Conservation (phyloP, 1,139 yeast species). For the Chernovozyma aurita region DNA sequence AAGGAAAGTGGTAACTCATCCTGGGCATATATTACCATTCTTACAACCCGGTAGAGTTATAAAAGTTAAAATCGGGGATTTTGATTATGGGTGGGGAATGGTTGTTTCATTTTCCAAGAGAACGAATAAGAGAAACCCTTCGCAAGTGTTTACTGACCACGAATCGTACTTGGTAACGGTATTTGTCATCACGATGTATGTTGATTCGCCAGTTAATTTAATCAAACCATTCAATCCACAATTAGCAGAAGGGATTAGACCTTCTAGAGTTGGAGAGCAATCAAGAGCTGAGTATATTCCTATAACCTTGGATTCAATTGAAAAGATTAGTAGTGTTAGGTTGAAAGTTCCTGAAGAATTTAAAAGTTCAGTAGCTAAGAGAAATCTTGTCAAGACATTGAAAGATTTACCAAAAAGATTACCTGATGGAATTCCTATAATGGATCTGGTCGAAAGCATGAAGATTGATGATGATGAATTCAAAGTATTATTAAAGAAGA, state of each 20-base stretch:
- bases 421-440: conserved; percentile 82
- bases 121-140: conserved; percentile 50
- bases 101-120: conserved; percentile 76
- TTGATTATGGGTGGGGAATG: conserved; percentile 93
- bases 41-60: conserved; percentile 86
- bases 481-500: conserved; percentile 62
- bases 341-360: conserved; percentile 78
- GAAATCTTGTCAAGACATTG: conserved; percentile 71
- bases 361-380: conserved; percentile 65
- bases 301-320: conserved; percentile 72
- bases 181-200: conserved; percentile 73
- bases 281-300: conserved; percentile 79
- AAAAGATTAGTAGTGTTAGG: conserved; percentile 72
- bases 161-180: conserved; percentile 87
- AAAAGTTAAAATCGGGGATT: conserved; percentile 53
- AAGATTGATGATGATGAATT: conserved; percentile 82
- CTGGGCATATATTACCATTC: conserved; percentile 78
- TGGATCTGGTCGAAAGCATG: conserved; percentile 92
- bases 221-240: conserved; percentile 70
- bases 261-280: conserved; percentile 68
- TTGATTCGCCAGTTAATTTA: conserved; percentile 68
- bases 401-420: conserved; percentile 76
- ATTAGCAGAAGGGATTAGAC: conserved; percentile 85
- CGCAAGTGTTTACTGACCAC: conserved; percentile 62
- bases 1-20: conserved; percentile 84